A percentile compares a stretch with the other conserved stretches of the same genome.
Conservation (phyloP, 148 eudicot genomes). For the Dianthus caryophyllus region DNA sequence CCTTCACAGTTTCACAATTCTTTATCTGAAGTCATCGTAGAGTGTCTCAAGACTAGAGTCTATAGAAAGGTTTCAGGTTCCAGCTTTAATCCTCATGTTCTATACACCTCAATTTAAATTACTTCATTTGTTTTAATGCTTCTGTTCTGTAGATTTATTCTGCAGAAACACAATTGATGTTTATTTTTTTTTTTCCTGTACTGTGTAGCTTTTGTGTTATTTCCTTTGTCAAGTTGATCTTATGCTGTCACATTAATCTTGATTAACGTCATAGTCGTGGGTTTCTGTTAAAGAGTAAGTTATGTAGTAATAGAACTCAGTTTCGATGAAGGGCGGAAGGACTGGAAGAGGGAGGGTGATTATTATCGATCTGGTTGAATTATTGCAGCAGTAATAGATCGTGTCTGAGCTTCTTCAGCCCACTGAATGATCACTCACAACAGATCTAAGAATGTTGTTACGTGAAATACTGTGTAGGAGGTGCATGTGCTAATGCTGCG, state of each 20-base stretch:
- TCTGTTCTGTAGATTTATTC: no score
- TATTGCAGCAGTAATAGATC: neutral
- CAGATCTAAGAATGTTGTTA: neutral
- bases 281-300: neutral
- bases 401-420: neutral
- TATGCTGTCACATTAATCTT: neutral
- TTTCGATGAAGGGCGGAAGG: no score
- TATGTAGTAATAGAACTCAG: neutral
- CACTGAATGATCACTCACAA: neutral
- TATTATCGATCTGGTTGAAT: neutral
- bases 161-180: no score
- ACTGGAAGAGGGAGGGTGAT: no score
- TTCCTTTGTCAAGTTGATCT: no score
- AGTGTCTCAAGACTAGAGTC: neutral
- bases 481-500: neutral
- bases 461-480: conserved; percentile 1
- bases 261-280: neutral
- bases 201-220: no score
- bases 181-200: no score
- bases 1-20: neutral
- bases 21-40: neutral
- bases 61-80: neutral
- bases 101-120: no score
- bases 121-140: no score
- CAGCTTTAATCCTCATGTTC: neutral